phyloP scores from a whole-genome alignment of 208 protist species.

The Leishmania mexicana region DNA sequence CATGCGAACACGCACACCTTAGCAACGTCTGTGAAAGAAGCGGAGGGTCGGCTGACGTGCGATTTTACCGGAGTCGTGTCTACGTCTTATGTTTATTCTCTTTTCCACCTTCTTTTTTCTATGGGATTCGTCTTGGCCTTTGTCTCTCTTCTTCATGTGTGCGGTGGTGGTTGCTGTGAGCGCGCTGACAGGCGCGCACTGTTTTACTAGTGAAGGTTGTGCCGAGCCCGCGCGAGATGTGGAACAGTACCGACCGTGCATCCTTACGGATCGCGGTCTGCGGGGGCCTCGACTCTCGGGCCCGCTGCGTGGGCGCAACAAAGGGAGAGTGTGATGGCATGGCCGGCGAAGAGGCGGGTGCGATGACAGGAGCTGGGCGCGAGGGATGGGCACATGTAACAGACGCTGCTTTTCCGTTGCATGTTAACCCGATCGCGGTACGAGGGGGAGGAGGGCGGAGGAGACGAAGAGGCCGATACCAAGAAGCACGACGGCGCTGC shows the following conservation, averaged over 20 bases:
- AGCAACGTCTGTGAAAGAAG: background rate
- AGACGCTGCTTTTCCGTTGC: background rate
- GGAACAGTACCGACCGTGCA: background rate
- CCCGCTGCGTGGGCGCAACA: background rate
- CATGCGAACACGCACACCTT: background rate
- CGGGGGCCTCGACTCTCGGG: background rate
- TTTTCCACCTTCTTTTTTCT: background rate
- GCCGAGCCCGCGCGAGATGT: background rate
- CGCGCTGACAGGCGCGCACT: background rate
- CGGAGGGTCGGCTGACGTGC: background rate
- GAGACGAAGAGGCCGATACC: background rate
- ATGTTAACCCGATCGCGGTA: background rate
- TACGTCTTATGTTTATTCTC: constrained; percentile 4
- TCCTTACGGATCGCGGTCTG: background rate
- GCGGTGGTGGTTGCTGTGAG: background rate
- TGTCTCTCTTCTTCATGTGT: background rate
- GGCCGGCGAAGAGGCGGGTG: background rate
- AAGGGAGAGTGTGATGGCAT: background rate
- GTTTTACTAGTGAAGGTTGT: background rate
- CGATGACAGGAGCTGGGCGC: background rate
- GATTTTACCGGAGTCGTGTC: background rate
- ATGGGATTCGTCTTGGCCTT: background rate
- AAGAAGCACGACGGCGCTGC: background rate
- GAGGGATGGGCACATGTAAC: background rate
- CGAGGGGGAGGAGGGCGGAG: background rate